Conservation (phyloP, 2,329 filamentous ascomycete species). For the Aspergillus latus region DNA sequence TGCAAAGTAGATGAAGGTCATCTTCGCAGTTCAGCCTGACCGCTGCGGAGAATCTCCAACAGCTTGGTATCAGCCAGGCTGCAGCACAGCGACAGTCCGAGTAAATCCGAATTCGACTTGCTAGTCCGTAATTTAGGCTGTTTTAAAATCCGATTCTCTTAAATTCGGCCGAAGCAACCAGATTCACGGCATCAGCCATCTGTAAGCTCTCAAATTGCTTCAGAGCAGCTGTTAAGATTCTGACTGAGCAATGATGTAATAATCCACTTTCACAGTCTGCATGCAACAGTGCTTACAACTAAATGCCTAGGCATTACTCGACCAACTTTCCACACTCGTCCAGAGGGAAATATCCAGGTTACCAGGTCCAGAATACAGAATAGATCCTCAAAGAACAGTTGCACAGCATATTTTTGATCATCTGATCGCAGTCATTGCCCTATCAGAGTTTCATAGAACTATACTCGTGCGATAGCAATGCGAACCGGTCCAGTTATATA, state of each 20-base stretch:
- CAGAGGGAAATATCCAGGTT: background rate
- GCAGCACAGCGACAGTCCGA: background rate
- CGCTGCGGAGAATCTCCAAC: background rate
- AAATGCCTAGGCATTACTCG: too few relatives aligned
- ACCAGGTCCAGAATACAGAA: too few relatives aligned
- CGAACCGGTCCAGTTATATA: background rate
- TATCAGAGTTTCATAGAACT: background rate
- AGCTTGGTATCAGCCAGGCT: background rate
- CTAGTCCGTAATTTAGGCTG: too few relatives aligned
- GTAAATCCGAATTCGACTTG: background rate
- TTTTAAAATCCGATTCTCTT: too few relatives aligned
- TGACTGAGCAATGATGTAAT: slow-evolving; percentile 1
- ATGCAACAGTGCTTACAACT: too few relatives aligned
- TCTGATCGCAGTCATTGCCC: background rate
- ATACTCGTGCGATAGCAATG: background rate
- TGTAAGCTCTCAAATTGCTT: background rate
- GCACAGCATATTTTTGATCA: background rate
- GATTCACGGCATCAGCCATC: background rate
- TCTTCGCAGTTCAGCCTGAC: background rate
- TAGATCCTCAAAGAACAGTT: background rate
- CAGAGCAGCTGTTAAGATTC: background rate
- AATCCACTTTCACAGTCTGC: background rate
- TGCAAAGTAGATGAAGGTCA: background rate
- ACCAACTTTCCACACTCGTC: too few relatives aligned
- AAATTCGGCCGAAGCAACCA: background rate